Conservation (phyloP, 768 basidiomycete species). For the Pulveroboletus sp. region DNA sequence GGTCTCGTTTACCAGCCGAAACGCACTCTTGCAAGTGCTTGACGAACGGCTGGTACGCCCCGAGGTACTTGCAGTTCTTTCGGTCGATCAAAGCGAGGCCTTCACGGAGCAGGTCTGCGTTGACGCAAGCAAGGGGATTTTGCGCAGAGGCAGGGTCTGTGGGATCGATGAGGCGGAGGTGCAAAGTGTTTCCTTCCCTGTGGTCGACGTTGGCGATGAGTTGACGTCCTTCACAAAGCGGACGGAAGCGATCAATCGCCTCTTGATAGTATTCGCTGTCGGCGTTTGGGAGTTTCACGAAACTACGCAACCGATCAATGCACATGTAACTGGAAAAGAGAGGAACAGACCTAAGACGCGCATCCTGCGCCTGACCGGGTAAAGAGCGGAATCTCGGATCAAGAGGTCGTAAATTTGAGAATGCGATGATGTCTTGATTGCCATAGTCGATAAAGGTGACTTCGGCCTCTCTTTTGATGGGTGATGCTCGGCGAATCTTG, state of each 20-base stretch:
- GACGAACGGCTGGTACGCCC: conserved; percentile 63
- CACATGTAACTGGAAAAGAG: neutral
- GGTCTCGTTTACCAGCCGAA: conserved; percentile 63
- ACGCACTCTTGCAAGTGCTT: conserved; percentile 62
- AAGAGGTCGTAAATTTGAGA: conserved; percentile 81
- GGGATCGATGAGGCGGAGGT: conserved; percentile 92
- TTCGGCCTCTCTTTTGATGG: conserved; percentile 89
- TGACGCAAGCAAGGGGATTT: conserved; percentile 76
- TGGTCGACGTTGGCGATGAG: conserved; percentile 95
- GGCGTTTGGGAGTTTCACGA: conserved; percentile 75
- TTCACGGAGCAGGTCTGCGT: conserved; percentile 85
- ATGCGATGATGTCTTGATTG: conserved; percentile 85
- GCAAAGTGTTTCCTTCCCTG: conserved; percentile 70
- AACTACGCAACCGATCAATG: conserved; percentile 44
- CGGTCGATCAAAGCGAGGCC: conserved; percentile 80
- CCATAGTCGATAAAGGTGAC: conserved; percentile 95
- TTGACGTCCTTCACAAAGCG: conserved; percentile 87
- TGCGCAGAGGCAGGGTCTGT: conserved; percentile 60
- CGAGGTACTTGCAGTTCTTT: conserved; percentile 69
- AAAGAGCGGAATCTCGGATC: conserved; percentile 87
- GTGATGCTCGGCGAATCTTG: conserved; percentile 80
- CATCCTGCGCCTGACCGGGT: conserved; percentile 92
- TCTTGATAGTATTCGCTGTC: conserved; percentile 87
- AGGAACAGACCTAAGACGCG: conserved; percentile 68
- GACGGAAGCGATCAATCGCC: conserved; percentile 80